Conservation (phyloP, 2,329 filamentous ascomycete genomes). For the Graphilbum sp. region DNA sequence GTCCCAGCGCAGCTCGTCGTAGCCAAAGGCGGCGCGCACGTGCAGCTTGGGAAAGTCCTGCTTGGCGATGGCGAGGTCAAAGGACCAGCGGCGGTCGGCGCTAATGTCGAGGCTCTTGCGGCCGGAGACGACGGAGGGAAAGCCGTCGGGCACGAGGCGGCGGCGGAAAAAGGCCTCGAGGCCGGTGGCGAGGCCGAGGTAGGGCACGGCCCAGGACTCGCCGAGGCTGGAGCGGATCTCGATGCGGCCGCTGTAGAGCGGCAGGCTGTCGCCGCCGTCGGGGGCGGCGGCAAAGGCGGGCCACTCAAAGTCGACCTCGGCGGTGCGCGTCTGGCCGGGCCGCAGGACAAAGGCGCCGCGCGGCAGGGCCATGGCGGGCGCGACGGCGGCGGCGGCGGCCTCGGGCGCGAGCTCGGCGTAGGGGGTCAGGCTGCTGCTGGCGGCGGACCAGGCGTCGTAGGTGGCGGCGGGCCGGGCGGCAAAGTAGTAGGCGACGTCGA, state of each 20-base stretch:
- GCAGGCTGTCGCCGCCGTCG: constrained; percentile 8
- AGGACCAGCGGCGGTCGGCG: constrained; percentile 5
- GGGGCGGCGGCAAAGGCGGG: constrained; percentile 7
- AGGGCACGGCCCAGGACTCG: constrained; percentile 17
- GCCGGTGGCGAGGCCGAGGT: constrained; percentile 10
- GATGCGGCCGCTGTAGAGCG: constrained; percentile 18
- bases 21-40: constrained; percentile 2
- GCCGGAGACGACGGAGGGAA: background rate
- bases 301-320: constrained; percentile 12
- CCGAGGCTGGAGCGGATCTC: constrained; percentile 16
- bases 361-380: constrained; percentile 2
- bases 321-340: constrained; percentile 12
- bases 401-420: no score
- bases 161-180: constrained; percentile 1
- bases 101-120: no score
- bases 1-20: constrained; percentile 15
- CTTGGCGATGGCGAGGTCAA: constrained; percentile 11
- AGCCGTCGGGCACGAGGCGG: background rate
- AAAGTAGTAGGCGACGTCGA: constrained; percentile 19
- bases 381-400: background rate
- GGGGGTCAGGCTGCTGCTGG: no score
- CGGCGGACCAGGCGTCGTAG: constrained; percentile 19
- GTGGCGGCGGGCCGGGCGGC: constrained; percentile 16
- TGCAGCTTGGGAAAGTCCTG: constrained; percentile 16
- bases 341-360: constrained; percentile 10